Conservation (phyloP, 148 eudicot genomes). For the Rhododendron ferrugineum region DNA sequence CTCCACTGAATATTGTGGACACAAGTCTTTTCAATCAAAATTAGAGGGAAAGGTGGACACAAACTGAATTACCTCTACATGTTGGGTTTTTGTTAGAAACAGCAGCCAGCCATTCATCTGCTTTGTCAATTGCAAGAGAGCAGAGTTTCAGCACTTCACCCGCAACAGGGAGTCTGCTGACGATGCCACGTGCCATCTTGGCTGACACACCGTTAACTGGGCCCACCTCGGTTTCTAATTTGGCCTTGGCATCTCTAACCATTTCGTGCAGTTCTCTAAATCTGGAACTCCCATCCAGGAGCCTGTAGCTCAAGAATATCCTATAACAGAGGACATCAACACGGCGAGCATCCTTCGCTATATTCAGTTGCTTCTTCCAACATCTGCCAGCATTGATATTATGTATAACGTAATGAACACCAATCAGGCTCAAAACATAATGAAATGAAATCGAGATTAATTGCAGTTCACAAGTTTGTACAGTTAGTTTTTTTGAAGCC, state of each 20-base stretch:
- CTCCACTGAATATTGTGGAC: not conserved
- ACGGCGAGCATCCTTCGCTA: slow-evolving; percentile 83
- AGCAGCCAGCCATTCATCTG: slow-evolving; percentile 59
- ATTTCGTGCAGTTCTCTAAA: slow-evolving; percentile 73
- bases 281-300: slow-evolving; percentile 67
- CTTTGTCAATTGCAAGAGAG: slow-evolving; percentile 66
- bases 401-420: not conserved
- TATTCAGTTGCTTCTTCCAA: slow-evolving; percentile 83
- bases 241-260: slow-evolving; percentile 59
- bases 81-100: slow-evolving; percentile 26
- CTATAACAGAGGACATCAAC: slow-evolving; percentile 77
- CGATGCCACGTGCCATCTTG: slow-evolving; percentile 70
- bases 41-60: slow-evolving; percentile 5
- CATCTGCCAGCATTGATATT: slow-evolving; percentile 38
- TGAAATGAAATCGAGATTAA: slow-evolving; percentile 4
- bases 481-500: not conserved
- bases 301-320: slow-evolving; percentile 72
- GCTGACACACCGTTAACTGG: slow-evolving; percentile 60
- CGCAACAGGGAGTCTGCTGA: slow-evolving; percentile 75
- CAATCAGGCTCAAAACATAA: slow-evolving; percentile 3
- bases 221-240: slow-evolving; percentile 79
- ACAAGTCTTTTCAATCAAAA: not conserved
- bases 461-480: not conserved
- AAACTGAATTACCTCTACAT: slow-evolving; percentile 37
- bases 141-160: slow-evolving; percentile 76